Conservation (phyloP, 2,329 filamentous ascomycete species). For the Xylariomycetidae sp. region DNA sequence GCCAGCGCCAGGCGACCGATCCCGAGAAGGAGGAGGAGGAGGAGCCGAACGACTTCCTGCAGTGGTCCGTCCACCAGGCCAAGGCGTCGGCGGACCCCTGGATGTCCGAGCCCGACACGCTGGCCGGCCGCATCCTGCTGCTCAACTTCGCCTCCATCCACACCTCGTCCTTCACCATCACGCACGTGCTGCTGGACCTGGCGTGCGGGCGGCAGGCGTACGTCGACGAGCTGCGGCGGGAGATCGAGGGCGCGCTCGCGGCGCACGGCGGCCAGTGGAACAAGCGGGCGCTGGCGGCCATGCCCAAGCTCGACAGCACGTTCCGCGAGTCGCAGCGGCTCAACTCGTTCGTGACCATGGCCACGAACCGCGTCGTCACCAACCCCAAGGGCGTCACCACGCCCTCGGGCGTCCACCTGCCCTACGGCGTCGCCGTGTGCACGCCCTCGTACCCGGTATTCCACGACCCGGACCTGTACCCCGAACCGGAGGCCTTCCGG, state of each 20-base stretch:
- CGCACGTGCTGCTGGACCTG: conserved; percentile 39
- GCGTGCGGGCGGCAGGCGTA: conserved; percentile 29
- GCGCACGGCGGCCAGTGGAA: conserved; percentile 25
- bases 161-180: conserved; percentile 31
- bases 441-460: conserved; percentile 27
- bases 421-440: conserved; percentile 19
- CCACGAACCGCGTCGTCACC: conserved; percentile 19
- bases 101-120: conserved; percentile 16
- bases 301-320: conserved; percentile 36
- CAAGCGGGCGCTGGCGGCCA: conserved; percentile 26
- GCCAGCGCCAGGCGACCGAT: too few relatives aligned
- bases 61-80: conserved; percentile 11
- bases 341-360: conserved; percentile 26
- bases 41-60: conserved; percentile 19
- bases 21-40: too few relatives aligned
- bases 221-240: conserved; percentile 39
- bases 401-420: conserved; percentile 29
- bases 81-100: conserved; percentile 17
- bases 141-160: conserved; percentile 35
- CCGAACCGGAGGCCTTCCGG: conserved; percentile 32
- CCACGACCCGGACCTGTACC: conserved; percentile 41
- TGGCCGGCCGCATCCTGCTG: conserved; percentile 24
- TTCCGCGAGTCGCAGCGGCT: conserved; percentile 36
- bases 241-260: conserved; percentile 30
- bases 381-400: conserved; percentile 24